These are phyloP conservation scores for Backusella liffmaniae DNA, from an alignment of 192 early-diverging fungal species.

Conservation along the genomic window DNA sequence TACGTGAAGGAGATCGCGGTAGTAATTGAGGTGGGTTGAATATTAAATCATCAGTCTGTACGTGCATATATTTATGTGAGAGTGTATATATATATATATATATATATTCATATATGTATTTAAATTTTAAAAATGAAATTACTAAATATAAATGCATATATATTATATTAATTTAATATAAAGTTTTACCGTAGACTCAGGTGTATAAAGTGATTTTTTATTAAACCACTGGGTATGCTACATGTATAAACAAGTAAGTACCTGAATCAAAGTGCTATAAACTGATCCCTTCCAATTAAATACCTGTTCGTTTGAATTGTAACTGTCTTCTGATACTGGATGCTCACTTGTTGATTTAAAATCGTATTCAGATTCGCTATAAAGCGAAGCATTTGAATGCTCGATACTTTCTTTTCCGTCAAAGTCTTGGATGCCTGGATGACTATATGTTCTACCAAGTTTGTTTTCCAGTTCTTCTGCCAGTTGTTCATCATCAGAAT, in stretches of 20 bases:
- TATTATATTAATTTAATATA: background rate
- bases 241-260: background rate
- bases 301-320: slow-evolving; percentile 6
- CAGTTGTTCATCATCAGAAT: background rate
- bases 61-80: background rate
- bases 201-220: slow-evolving; percentile 5
- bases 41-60: background rate
- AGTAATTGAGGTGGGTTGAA: slow-evolving; percentile 14
- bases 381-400: background rate
- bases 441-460: background rate
- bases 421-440: background rate
- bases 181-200: background rate
- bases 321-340: slow-evolving; percentile 3
- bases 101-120: background rate
- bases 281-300: background rate
- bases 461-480: background rate
- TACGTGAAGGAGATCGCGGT: slow-evolving; percentile 20
- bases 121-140: background rate
- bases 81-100: background rate
- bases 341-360: background rate
- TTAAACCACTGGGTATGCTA: slow-evolving; percentile 8
- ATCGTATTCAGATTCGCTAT: slow-evolving; percentile 2
- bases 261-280: background rate
- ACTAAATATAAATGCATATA: background rate
- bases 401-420: slow-evolving; percentile 25